phyloP scores from a whole-genome alignment of 2,329 filamentous ascomycete genomes.

The Lasiodiplodia hormozganensis region DNA sequence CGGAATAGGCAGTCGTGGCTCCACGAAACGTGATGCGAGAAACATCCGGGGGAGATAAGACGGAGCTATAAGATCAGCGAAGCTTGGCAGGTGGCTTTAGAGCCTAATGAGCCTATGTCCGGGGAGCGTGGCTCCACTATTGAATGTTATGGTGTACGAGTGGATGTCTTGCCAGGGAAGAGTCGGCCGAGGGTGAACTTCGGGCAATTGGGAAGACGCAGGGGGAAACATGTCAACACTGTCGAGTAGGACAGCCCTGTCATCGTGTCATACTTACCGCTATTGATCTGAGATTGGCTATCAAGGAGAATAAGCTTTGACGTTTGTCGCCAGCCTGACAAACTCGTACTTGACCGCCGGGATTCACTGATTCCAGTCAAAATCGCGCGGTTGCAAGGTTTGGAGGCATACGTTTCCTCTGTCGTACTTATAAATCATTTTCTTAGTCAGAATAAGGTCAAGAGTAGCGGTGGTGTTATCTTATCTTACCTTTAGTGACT shows the following conservation, averaged over 20 bases:
- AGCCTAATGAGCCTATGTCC: background rate
- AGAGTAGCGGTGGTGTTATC: too few relatives aligned
- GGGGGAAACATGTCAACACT: background rate
- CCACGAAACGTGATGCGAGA: background rate
- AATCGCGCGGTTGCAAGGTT: too few relatives aligned
- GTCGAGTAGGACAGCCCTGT: background rate
- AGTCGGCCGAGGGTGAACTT: constrained; percentile 3
- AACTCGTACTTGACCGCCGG: background rate
- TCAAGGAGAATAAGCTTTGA: background rate
- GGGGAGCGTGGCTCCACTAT: background rate
- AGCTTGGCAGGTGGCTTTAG: background rate
- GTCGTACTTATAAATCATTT: too few relatives aligned
- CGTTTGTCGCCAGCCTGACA: background rate
- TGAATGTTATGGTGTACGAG: background rate
- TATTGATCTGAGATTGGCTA: background rate
- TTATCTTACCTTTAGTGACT: too few relatives aligned
- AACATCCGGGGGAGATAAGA: background rate
- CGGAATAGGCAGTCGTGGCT: background rate
- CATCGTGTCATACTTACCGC: background rate
- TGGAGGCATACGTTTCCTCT: too few relatives aligned
- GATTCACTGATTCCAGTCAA: too few relatives aligned
- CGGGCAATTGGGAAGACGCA: background rate
- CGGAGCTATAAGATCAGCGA: background rate
- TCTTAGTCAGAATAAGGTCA: too few relatives aligned
- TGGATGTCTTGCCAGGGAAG: background rate